phyloP scores from a whole-genome alignment of 2,329 filamentous ascomycete genomes.

The Whalleya microplaca region DNA sequence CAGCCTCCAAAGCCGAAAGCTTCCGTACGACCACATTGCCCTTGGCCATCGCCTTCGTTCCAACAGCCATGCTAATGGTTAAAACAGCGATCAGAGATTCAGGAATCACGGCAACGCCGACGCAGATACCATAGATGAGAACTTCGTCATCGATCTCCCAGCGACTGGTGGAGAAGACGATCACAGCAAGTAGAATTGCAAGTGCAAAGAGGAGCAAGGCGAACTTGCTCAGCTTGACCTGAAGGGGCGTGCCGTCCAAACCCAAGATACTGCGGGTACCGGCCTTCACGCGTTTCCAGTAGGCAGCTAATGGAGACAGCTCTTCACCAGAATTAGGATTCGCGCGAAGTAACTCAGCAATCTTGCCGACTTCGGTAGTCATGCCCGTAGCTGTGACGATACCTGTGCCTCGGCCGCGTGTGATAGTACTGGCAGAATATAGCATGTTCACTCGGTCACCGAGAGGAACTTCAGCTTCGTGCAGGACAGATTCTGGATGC shows the following conservation, averaged over 20 bases:
- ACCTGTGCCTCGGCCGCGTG: constrained; percentile 69
- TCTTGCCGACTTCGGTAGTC: constrained; percentile 75
- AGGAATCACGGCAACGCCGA: constrained; percentile 56
- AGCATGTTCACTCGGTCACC: constrained; percentile 73
- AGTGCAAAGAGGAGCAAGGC: constrained; percentile 79
- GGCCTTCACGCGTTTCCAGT: constrained; percentile 48
- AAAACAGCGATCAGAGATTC: constrained; percentile 64
- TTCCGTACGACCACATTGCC: constrained; percentile 61
- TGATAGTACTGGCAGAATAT: constrained; percentile 74
- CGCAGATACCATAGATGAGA: constrained; percentile 56
- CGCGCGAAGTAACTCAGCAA: constrained; percentile 70
- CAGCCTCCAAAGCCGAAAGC: constrained; percentile 66
- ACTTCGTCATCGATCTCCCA: constrained; percentile 60
- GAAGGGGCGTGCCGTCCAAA: constrained; percentile 77
- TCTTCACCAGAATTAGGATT: constrained; percentile 55
- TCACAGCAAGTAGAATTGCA: constrained; percentile 63
- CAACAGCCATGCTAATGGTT: constrained; percentile 64
- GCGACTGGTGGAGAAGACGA: constrained; percentile 63
- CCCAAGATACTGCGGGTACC: constrained; percentile 59
- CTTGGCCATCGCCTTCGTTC: constrained; percentile 58
- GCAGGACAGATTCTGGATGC: constrained; percentile 59
- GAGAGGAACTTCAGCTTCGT: constrained; percentile 59
- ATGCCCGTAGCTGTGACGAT: constrained; percentile 74
- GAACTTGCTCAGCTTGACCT: constrained; percentile 84
- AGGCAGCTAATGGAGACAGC: constrained; percentile 49